Evolutionary conservation across 2,329 filamentous ascomycete species (phyloP), one percentile per base, ranked within the genome.

Genomic region (Sarocladiaceae sp.): DNA sequence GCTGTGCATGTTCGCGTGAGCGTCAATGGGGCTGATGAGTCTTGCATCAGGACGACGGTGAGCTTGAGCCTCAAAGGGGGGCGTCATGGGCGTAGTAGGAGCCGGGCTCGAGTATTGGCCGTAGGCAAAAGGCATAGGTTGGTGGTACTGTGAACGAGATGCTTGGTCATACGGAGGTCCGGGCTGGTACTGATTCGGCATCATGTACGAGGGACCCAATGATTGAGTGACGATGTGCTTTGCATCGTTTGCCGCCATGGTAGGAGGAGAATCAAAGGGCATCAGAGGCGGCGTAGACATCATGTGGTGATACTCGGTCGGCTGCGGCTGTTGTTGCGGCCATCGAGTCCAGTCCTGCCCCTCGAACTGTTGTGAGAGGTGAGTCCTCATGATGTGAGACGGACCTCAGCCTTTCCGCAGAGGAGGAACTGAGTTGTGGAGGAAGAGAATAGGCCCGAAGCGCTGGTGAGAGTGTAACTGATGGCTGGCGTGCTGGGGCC

Each of bases 311-410:
- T 74, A 77, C 29, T 73, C 70, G 40, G 59, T 53, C 12, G 61
- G 63, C 34, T 75, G 67, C 12, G 61, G 63, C 34, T 75, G 67
- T 33, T 76, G 73, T 47, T 71, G 60, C 51, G 69, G 61, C 72
- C 74, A 79, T 52, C 73, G 73, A 54, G 66, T 70, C 78, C 78
- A 82, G 62, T 61, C 65, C 51, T 65, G 55, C 37, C 63, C 63
- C 48, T 68, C 60, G 45, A 68, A 58, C 55, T 72, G 67, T 56
- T 67, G 62, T 46, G 69, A 65, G 54, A 75, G 65, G 53, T 71
- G 70, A 72, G 79, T 65, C 16, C 34, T 39, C 34, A 39, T 39
- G 34, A 26, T 39, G 34, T 19, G 9, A 19, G 6, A 10, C 9
- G 13, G 11, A 20, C 10, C 15, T 6, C 10, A 20, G 18, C n/a